Base-by-base conservation (phyloP, 257 asterid species). In the Solanum megistacrolobum region DNA sequence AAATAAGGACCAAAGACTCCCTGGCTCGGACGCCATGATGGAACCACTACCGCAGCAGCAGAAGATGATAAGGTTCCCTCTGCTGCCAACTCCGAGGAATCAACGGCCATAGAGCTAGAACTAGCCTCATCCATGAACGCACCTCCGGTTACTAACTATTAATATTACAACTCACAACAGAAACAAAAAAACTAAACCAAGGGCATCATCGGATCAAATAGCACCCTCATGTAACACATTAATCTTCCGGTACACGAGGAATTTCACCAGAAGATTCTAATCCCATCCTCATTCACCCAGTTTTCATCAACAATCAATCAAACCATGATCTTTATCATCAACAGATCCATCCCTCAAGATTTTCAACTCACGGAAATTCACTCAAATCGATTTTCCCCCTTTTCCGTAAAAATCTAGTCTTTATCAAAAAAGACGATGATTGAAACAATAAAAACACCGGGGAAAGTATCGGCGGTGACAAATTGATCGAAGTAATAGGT, bases 191-290 rank as follows among this genome's bases (percentile, higher is more conserved):
- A 9, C 83, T 68, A 86, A 82, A 21, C 20, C 84, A 72, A 82
- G 65, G 65, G 60, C 72, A 86, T 74, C 83, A 74, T 74, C 52
- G 6, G 83, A 69, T 83, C 88, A 86, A 88, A 84, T 85, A 88
- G 55, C 65, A 87, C 69, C 88, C 88, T 69, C 69, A 27, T 75
- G 75, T 92, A 91, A 72, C 92, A 79, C 83, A 73, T 73, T 73
- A 73, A 89, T 87, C 98, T 92, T 91, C 98, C 92, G 90, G 98
- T 76, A 93, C 88, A 92, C 92, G 81, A 91, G 72, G 93, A 85
- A 92, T 92, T 89, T 93, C 78, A 91, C 98, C 98, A 87, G 99
- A 96, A 93, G 99, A 96, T 91, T 96, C 95, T 87, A 95, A 94
- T 92, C 98, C 99, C 98, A 95, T 95, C 96, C 94, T 94, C 98